phyloP scores from a whole-genome alignment of 2,329 filamentous ascomycete species.

The Aspergillus eucalypticola region DNA sequence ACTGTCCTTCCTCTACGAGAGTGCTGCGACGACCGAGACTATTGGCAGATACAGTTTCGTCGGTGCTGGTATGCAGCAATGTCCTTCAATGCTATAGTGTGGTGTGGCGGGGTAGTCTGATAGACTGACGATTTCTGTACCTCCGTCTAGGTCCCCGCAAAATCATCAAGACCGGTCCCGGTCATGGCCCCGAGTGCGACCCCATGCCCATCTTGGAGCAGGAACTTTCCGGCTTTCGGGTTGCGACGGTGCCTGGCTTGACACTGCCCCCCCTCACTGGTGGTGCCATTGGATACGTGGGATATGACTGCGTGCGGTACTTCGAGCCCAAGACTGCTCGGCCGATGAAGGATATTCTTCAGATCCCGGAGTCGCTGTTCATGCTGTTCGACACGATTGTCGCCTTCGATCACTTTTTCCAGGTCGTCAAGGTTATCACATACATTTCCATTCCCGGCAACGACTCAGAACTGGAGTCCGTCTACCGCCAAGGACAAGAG shows the following conservation, averaged over 20 bases:
- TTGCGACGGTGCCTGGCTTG: slow-evolving; percentile 80
- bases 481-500: slow-evolving; percentile 68
- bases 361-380: slow-evolving; percentile 90
- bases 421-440: slow-evolving; percentile 88
- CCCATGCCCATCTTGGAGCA: slow-evolving; percentile 79
- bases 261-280: slow-evolving; percentile 83
- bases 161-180: slow-evolving; percentile 81
- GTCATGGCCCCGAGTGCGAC: slow-evolving; percentile 80
- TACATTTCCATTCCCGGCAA: slow-evolving; percentile 72
- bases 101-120: not conserved
- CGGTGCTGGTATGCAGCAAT: slow-evolving; percentile 62
- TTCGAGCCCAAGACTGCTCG: slow-evolving; percentile 96
- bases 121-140: slow-evolving; percentile 4
- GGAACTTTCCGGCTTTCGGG: slow-evolving; percentile 75
- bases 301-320: slow-evolving; percentile 95
- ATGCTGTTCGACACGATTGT: slow-evolving; percentile 96
- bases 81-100: not conserved
- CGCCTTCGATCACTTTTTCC: slow-evolving; percentile 92
- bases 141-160: slow-evolving; percentile 61
- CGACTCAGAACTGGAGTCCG: slow-evolving; percentile 60
- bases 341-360: slow-evolving; percentile 81
- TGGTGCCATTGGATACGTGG: slow-evolving; percentile 93
- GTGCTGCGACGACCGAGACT: slow-evolving; percentile 84
- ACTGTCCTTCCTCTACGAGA: slow-evolving; percentile 93
- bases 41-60: slow-evolving; percentile 96